A percentile compares a stretch with the other conserved stretches of the same genome.
phyloP scores from a whole-genome alignment of 306 rosid species.

The Mucuna pruriens region DNA sequence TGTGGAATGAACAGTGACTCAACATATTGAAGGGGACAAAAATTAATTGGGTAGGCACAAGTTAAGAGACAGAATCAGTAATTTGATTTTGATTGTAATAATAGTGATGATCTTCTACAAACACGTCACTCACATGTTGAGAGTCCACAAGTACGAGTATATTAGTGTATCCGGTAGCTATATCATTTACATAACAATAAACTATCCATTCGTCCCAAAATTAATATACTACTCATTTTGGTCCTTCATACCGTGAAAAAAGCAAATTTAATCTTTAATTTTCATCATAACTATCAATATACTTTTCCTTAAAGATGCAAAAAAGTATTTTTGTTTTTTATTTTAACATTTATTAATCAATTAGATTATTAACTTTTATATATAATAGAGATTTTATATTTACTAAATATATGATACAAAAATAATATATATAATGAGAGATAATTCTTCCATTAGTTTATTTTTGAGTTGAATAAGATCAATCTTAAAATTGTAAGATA shows the following conservation, averaged over 20 bases:
- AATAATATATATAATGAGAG: too few species aligned
- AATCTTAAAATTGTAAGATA: too few species aligned
- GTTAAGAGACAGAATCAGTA: neutral
- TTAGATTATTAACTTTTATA: neutral
- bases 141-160: neutral
- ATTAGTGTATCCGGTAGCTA: too few species aligned
- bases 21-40: neutral
- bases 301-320: too few species aligned
- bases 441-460: too few species aligned
- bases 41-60: neutral
- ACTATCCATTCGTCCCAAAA: neutral
- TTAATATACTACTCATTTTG: neutral
- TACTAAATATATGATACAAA: too few species aligned
- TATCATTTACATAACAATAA: neutral
- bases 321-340: neutral
- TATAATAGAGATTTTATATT: too few species aligned
- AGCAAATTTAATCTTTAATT: neutral
- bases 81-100: neutral
- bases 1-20: neutral
- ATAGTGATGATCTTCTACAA: neutral
- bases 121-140: neutral
- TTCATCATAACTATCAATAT: too few species aligned
- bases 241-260: neutral
- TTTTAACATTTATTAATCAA: neutral
- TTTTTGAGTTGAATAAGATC: too few species aligned